Evolutionary conservation across 129 eudicot species (phyloP), one percentile per base, ranked within the genome.

Genomic region (Sambucus nigra): DNA sequence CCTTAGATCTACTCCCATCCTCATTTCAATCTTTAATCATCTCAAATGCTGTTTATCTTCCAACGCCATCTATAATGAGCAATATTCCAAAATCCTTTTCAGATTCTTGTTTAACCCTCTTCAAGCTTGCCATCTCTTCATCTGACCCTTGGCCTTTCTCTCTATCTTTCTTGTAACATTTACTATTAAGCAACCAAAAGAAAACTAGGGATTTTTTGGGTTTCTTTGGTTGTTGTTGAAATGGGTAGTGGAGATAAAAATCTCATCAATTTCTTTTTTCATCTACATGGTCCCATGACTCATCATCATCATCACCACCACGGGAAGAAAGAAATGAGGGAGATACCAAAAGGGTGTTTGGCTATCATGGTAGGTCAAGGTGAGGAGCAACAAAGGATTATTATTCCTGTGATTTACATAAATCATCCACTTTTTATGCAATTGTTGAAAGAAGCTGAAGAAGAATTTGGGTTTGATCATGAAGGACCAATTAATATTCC

Each of bases 301-400:
- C n/a, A n/a, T n/a, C 73, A 75, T 2, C 51, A 71, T 22, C 47
- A 68, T 41, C 56, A 73, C 39, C 47, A 59, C 39, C 51, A 67
- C n/a, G 59, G 70, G 25, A 63, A 66, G 66, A 42, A 41, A 29
- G 69, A 69, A 14, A 11, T 46, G 47, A 59, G 14, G 45, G 55
- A 76, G 3, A 78, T 85, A 25, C 97, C 94, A 1, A 88, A 83
- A 49, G 97, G 97, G 60, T 83, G 74, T 51, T 33, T 88, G 46
- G 94, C 82, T 51, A 59, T 88, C 0, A 66, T 69, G 81, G 97
- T 88, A 58, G 97, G 98, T 10, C 88, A 78, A 69, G 88, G 83
- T 25, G 82, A 63, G 68, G 95, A 91, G 69, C 86, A 79, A 27
- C 72, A 80, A 68, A 73, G 74, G 74, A 76, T 91, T 20, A 29